Evolutionary conservation across 2,329 filamentous ascomycete genomes (phyloP), one percentile per base, ranked within the genome.

Genomic region (Penicillium sp.): DNA sequence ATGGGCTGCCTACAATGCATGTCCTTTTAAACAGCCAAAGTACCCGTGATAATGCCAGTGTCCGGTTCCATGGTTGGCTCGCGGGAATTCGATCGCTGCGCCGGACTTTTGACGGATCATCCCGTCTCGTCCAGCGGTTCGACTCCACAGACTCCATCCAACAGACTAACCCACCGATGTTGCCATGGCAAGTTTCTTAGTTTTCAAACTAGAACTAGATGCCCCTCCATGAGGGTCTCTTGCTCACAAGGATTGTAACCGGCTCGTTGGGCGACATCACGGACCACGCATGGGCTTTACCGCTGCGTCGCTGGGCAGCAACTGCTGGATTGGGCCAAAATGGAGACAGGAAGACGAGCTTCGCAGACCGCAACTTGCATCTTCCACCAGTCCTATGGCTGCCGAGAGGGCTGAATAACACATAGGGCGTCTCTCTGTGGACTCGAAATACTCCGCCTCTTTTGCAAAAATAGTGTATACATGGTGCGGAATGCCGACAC

Each of bases 271-370:
- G 65, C 64, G 57, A 64, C 59, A 58, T 48, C 56, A 59, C 56
- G 49, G 54, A 58, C 56, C 58, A 57, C 52, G 49, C 55, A 64
- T 66, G 51, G 63, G 62, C 65, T 66, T 69, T 68, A 68, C 66
- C 65, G 66, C 66, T 48, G 63, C 46, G 54, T 58, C 64, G 61
- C 67, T 69, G 67, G 67, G 67, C 67, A 70, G 62, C 67, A 67
- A 70, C 61, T 58, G 38, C 44, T 36, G 29, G 45, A 58, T 64
- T 57, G 55, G 60, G 58, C 60, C 44, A 57, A 50, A 60, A 63
- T 28, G 49, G 41, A 36, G 45, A 24, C 44, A 41, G 16, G 42
- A 49, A 52, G 52, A 50, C 47, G 51, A 57, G 46, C 28, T 42
- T 58, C 42, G 48, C 62, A 65, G 62, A 65, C 62, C 62, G 62